These are phyloP conservation scores for Mixia osmundae DNA, from an alignment of 1,284 basidiomycete genomes.

Conservation along the genomic window DNA sequence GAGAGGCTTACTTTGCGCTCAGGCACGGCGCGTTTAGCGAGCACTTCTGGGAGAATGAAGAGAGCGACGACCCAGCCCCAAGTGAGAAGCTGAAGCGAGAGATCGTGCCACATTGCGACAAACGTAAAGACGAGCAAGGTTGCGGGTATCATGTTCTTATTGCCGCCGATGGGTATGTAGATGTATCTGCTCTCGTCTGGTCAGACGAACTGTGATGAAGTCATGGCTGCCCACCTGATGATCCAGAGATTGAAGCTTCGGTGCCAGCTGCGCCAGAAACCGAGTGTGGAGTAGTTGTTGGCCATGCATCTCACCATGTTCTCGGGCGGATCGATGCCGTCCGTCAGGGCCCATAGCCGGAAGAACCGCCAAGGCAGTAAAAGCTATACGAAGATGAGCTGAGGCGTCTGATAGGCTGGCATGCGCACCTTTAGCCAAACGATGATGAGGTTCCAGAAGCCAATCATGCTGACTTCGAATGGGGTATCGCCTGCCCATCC, in stretches of 20 bases:
- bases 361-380: constrained; percentile 94
- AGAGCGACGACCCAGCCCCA: constrained; percentile 94
- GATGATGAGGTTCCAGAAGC: constrained; percentile 89
- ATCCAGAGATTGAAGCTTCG: constrained; percentile 92
- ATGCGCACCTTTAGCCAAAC: constrained; percentile 77
- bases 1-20: constrained; percentile 7
- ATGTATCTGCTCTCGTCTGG: constrained; percentile 42
- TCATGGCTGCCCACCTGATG: constrained; percentile 34
- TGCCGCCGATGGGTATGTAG: constrained; percentile 76
- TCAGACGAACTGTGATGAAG: background rate
- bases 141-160: constrained; percentile 37
- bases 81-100: constrained; percentile 61
- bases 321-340: constrained; percentile 82
- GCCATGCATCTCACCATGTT: constrained; percentile 97
- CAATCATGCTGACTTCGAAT: constrained; percentile 69
- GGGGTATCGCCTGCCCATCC: constrained; percentile 40
- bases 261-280: constrained; percentile 95
- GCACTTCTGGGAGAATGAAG: constrained; percentile 71
- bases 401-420: background rate
- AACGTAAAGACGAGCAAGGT: constrained; percentile 77
- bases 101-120: constrained; percentile 96
- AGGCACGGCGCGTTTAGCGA: constrained; percentile 27
- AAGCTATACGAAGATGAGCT: constrained; percentile 31
- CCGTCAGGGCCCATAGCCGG: constrained; percentile 72
- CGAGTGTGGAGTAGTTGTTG: constrained; percentile 87